Percentiles rank a stretch among this genome's conserved stretches.
Conservation (phyloP, 1,139 yeast species). For the Saccharomyces hybrid region DNA sequence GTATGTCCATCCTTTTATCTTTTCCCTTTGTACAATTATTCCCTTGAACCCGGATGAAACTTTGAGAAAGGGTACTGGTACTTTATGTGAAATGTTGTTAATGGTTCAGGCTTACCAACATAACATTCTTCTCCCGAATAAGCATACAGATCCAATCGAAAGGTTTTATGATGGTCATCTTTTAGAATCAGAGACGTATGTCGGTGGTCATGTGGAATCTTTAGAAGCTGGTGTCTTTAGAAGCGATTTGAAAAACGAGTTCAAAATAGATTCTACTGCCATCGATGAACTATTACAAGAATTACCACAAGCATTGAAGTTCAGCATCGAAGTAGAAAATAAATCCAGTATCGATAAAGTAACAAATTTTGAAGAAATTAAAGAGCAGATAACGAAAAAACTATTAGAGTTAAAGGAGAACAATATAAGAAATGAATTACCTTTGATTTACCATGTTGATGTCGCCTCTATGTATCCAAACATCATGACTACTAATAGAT, state of each 20-base stretch:
- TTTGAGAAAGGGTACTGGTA: conserved; percentile 94
- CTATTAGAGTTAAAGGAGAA: conserved; percentile 51
- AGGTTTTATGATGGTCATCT: conserved; percentile 92
- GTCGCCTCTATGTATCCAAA: conserved; percentile 99
- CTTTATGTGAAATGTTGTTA: conserved; percentile 93
- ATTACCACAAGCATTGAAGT: conserved; percentile 67
- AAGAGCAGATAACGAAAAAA: conserved; percentile 47
- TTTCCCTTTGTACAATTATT: conserved; percentile 89
- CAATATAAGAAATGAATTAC: conserved; percentile 66
- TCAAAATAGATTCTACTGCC: conserved; percentile 73
- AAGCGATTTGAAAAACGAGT: conserved; percentile 72
- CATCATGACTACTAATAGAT: conserved; percentile 93
- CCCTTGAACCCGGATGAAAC: conserved; percentile 97
- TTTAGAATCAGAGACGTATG: conserved; percentile 92
- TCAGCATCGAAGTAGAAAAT: conserved; percentile 81
- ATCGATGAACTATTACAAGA: conserved; percentile 72
- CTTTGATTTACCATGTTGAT: conserved; percentile 93
- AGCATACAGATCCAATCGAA: conserved; percentile 87
- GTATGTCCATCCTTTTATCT: conserved; percentile 94
- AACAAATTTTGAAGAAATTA: conserved; percentile 69
- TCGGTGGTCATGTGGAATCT: conserved; percentile 98
- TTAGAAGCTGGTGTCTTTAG: conserved; percentile 96
- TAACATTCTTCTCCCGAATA: conserved; percentile 78
- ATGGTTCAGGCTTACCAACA: conserved; percentile 92
- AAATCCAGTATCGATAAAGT: conserved; percentile 66